Evolutionary conservation across 495 filamentous ascomycete species (phyloP).

Genomic region (Filosporella fistucella): DNA sequence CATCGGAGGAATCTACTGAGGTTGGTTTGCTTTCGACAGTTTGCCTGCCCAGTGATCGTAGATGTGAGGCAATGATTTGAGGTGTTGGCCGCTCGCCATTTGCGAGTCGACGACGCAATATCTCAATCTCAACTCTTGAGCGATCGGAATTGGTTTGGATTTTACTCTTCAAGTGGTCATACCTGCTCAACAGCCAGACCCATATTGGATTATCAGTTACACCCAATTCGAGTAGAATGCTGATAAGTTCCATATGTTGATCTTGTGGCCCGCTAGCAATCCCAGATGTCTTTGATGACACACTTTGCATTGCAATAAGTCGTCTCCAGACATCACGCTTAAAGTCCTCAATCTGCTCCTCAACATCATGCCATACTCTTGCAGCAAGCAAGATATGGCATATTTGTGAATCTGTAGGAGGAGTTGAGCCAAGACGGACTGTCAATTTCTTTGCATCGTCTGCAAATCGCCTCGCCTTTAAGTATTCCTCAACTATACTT

Average conservation of each 20-base stretch:
- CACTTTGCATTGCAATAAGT: constrained; percentile 52
- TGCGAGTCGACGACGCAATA: constrained; percentile 74
- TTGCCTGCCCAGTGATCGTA: constrained; percentile 65
- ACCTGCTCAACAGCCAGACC: constrained; percentile 87
- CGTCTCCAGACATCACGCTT: constrained; percentile 85
- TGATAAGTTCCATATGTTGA: constrained; percentile 85
- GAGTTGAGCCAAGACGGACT: constrained; percentile 40
- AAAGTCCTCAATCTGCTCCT: constrained; percentile 75
- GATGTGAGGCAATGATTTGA: constrained; percentile 63
- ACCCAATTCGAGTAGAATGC: constrained; percentile 81
- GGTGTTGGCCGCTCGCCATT: constrained; percentile 65
- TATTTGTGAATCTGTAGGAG: constrained; percentile 67
- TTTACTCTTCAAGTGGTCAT: constrained; percentile 81
- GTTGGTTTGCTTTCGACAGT: constrained; percentile 47
- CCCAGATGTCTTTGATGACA: constrained; percentile 36
- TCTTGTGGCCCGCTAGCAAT: constrained; percentile 52
- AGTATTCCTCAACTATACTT: constrained; percentile 78
- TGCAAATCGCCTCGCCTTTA: constrained; percentile 66
- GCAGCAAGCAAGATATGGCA: constrained; percentile 83
- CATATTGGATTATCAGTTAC: constrained; percentile 95
- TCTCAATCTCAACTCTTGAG: constrained; percentile 85
- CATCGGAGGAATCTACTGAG: constrained; percentile 64
- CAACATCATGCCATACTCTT: constrained; percentile 92
- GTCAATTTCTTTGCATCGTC: constrained; percentile 65
- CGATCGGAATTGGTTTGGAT: constrained; percentile 75